phyloP scores from a whole-genome alignment of 148 eudicot genomes.

The Pharnaceum exiguum region DNA sequence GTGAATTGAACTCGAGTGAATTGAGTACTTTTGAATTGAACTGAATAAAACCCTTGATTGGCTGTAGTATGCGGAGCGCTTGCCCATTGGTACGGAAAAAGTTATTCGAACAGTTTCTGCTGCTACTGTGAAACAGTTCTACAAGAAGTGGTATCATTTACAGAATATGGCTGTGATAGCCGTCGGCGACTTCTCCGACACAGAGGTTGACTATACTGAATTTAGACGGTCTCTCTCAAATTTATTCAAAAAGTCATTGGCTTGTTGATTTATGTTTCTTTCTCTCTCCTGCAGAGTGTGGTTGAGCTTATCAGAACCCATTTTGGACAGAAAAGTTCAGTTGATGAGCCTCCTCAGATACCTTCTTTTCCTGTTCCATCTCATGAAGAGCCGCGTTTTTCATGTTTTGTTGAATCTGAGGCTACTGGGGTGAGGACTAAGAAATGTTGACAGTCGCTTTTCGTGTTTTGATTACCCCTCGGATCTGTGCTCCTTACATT shows the following conservation, averaged over 20 bases:
- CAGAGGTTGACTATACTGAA: conserved; percentile 42
- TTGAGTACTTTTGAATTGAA: not conserved
- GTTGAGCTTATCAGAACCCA: conserved; percentile 61
- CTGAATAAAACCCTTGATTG: conserved; percentile 1
- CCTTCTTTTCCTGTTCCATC: conserved; percentile 55
- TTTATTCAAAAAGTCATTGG: conserved; percentile 2
- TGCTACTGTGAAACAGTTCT: conserved; percentile 61
- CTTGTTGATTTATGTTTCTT: not conserved
- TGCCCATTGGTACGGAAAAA: conserved; percentile 85
- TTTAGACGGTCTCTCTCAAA: conserved; percentile 1
- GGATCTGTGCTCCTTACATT: not conserved
- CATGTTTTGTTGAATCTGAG: conserved; percentile 74
- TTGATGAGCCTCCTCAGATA: conserved; percentile 33
- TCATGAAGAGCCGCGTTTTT: conserved; percentile 66
- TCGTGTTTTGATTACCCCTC: not conserved
- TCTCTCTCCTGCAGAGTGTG: conserved; percentile 44
- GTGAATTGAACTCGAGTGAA: not conserved
- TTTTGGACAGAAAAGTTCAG: conserved; percentile 47
- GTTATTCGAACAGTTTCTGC: conserved; percentile 74
- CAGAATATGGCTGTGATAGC: conserved; percentile 83
- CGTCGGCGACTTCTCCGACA: conserved; percentile 81
- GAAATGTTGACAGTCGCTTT: not conserved
- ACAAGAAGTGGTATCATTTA: conserved; percentile 75
- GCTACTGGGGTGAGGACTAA: conserved; percentile 67
- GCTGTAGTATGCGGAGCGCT: conserved; percentile 81